A percentile compares a stretch with the other conserved stretches of the same genome.
Evolutionary conservation across 139 green algal species (phyloP).

Genomic region (Chlamydomonas sp.): DNA sequence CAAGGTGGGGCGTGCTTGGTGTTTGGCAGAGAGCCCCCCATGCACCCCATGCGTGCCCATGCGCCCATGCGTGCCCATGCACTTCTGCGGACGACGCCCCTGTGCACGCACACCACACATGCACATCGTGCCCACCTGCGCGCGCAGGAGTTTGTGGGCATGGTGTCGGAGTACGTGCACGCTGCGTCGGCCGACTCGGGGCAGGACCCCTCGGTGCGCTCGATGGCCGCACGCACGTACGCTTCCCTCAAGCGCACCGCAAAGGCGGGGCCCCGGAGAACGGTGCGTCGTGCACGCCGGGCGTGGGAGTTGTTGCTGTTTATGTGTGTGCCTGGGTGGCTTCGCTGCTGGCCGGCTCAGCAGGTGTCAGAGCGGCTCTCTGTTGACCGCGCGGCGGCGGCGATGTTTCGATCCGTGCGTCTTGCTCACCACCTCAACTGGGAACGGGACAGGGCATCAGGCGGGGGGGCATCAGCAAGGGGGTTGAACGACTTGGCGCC

Average conservation of each 20-base stretch:
- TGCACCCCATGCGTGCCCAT: background rate
- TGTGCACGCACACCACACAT: conserved; percentile 3
- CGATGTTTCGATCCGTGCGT: too few species aligned
- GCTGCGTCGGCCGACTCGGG: conserved; percentile 46
- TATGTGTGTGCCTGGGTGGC: too few species aligned
- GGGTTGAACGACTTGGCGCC: too few species aligned
- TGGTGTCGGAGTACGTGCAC: conserved; percentile 90
- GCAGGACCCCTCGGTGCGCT: conserved; percentile 30
- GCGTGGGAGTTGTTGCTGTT: too few species aligned
- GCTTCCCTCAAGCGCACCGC: conserved; percentile 75
- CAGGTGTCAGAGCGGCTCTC: too few species aligned
- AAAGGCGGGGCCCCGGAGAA: conserved; percentile 77
- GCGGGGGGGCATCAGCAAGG: too few species aligned
- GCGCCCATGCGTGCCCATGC: background rate
- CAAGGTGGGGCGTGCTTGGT: conserved; percentile 38
- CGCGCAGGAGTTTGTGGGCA: conserved; percentile 68
- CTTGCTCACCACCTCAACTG: too few species aligned
- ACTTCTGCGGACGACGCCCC: background rate
- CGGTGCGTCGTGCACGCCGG: too few species aligned
- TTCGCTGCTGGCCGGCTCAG: too few species aligned
- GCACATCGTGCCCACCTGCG: background rate
- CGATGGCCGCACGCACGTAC: conserved; percentile 59
- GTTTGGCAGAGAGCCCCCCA: background rate
- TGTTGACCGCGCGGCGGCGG: too few species aligned
- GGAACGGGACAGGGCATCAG: too few species aligned